Percentiles rank a stretch among this genome's conserved stretches.
Evolutionary conservation across 108 stramenopile genomes (phyloP).

Genomic region (Chaetoceros muelleri): DNA sequence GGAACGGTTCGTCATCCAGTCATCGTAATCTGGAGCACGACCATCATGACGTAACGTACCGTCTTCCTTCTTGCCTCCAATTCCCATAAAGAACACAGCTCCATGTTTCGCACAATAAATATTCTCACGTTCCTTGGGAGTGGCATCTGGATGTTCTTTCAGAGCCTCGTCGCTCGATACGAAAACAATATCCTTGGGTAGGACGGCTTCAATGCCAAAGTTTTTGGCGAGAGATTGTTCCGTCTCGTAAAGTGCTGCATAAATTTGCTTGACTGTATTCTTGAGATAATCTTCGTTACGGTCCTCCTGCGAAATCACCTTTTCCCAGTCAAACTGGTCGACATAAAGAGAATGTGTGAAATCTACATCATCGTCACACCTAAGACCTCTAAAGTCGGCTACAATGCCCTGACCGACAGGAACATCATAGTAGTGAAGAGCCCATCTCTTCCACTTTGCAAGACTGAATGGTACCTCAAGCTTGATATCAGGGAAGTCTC

Average conservation of each 20-base stretch:
- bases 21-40: slow-evolving; percentile 28
- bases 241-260: slow-evolving; percentile 25
- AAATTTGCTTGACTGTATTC: slow-evolving; percentile 18
- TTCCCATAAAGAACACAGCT: slow-evolving; percentile 30
- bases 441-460: slow-evolving; percentile 40
- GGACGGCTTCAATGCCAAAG: slow-evolving; percentile 12
- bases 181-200: slow-evolving; percentile 15
- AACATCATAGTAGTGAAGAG: slow-evolving; percentile 22
- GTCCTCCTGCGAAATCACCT: slow-evolving; percentile 8
- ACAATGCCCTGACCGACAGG: slow-evolving; percentile 21
- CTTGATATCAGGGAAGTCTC: slow-evolving; percentile 20
- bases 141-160: slow-evolving; percentile 18
- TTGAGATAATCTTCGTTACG: slow-evolving; percentile 24
- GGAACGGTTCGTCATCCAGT: slow-evolving; percentile 20
- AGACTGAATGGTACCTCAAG: slow-evolving; percentile 32
- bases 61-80: slow-evolving; percentile 22
- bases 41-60: slow-evolving; percentile 23
- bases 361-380: slow-evolving; percentile 30
- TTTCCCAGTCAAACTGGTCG: slow-evolving; percentile 31
- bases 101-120: slow-evolving; percentile 20
- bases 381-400: slow-evolving; percentile 22
- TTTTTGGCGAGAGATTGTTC: slow-evolving; percentile 14
- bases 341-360: slow-evolving; percentile 27
- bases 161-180: slow-evolving; percentile 16
- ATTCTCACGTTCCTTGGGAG: slow-evolving; percentile 29